Base-by-base conservation (phyloP, 495 filamentous ascomycete genomes). In the Platismatia glauca region DNA sequence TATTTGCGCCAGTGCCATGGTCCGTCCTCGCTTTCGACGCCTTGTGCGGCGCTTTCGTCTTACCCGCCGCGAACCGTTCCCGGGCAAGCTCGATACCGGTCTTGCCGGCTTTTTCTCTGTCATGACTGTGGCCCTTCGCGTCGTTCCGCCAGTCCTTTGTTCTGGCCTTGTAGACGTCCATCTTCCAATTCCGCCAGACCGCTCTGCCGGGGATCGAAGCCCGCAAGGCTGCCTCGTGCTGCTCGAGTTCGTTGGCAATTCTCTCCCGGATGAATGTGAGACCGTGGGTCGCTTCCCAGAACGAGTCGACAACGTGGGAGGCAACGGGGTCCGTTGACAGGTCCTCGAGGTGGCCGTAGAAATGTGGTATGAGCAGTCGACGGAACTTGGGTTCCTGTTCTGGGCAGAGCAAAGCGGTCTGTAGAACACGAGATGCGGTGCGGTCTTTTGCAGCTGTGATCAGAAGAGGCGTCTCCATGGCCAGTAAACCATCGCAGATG, bases 111-210 rank as follows among this genome's bases (percentile, higher is more conserved):
- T 62, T 63, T n/a, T 73, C 67, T 13, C 20, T 34, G 29, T 53
- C 50, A 20, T 53, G 50, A 3, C 27, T 33, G 33, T 57, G 55
- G 52, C 71, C 83, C 75, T 87, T 89, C 20, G 84, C 86, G 73
- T 84, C 84, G 27, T 75, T 73, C 34, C 85, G 79, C 90, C 90
- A 95, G 41, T 91, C 87, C 27, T 74, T 77, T 44, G 84, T 74
- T 56, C 83, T 77, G 55, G 84, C 76, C 66, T 87, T 89, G 74
- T 86, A 97, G 29, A 92, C 69, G 73, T 97, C 94, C 76, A 96
- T 91, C 59, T 80, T 83, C 95, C 94, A 98, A 64, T 94, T 89
- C 59, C 86, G 78, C 93, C 91, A 97, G 15, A 95, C 89, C 4
- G 86, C 87, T 8, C 91, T 77, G 4, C 94, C 94, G 31, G 87